Base-by-base conservation (phyloP, 805 yeast genomes). In the Candida boleticola region DNA sequence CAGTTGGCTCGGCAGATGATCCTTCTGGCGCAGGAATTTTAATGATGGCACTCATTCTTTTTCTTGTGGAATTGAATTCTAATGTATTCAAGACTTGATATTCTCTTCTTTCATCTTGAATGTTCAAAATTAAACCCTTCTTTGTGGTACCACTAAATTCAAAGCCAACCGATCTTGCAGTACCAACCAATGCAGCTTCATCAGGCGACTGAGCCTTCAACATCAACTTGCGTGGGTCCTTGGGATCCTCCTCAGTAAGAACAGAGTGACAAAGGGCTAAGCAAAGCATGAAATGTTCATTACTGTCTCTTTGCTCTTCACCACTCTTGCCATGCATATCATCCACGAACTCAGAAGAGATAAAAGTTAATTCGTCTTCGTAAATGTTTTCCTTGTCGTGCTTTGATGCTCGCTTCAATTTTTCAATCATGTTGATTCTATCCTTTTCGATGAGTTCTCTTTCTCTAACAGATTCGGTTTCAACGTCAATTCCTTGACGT, bases 201-300 rank as follows among this genome's bases (percentile, higher is more conserved):
- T 86, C 95, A 0, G 95, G 95, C 20, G 89, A 82, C 58, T 85
- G 93, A 0, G 93, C 93, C 53, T 83, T 82, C 29, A 84, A 63
- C 20, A 78, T 66, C 39, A 76, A 51, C 45, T 73, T 81, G 1
- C 66, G 74, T 2, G 87, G 80, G 50, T 79, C 73, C 20, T 73
- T 71, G 30, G 81, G 82, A 47, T 82, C 81, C 29, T 76, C 74
- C 53, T 86, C 95, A 22, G 81, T 77, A 34, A 86, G 60, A 19
- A 86, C 93, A 41, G 90, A 80, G 56, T 86, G 93, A 66, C 95
- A 86, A 26, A 86, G 65, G 0, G 92, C 87, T 39, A 86, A 66
- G 0, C 86, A 80, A 32, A 85, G 61, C 89, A 85, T 83, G 57
- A 86, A 86, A 52, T 85, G 87, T 51, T 83, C 87, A 54, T 77